phyloP scores from a whole-genome alignment of 768 basidiomycete genomes.

The Hericium alpestre region DNA sequence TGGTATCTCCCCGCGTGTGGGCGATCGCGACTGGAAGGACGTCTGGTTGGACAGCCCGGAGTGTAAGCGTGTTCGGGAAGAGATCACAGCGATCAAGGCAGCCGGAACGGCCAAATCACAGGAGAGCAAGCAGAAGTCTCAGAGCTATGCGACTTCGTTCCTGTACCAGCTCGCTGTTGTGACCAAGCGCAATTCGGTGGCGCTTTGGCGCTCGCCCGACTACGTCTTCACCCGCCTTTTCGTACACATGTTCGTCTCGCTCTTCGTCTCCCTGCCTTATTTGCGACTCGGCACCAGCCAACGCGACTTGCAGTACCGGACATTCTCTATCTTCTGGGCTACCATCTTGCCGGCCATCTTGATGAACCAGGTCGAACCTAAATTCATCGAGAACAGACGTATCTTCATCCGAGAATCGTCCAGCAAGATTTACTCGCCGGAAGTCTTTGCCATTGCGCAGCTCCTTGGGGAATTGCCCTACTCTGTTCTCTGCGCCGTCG shows the following conservation, averaged over 20 bases:
- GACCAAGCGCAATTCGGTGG: constrained; percentile 50
- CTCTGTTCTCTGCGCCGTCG: constrained; percentile 53
- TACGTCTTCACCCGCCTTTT: constrained; percentile 81
- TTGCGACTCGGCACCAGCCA: constrained; percentile 55
- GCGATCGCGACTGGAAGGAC: constrained; percentile 77
- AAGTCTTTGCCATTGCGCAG: constrained; percentile 77
- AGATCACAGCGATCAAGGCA: constrained; percentile 32
- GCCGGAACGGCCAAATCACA: neutral
- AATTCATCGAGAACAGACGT: constrained; percentile 67
- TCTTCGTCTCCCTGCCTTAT: constrained; percentile 72
- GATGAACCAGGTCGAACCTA: constrained; percentile 72
- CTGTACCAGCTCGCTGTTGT: constrained; percentile 64
- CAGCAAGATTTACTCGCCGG: constrained; percentile 77
- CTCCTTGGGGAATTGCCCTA: constrained; percentile 75
- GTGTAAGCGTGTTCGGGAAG: constrained; percentile 20
- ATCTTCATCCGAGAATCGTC: constrained; percentile 43
- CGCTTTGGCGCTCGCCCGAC: constrained; percentile 76
- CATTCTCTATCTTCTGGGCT: constrained; percentile 74
- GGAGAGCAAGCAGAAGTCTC: neutral
- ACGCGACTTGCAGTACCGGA: constrained; percentile 67
- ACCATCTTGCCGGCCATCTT: constrained; percentile 62
- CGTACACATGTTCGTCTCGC: constrained; percentile 58
- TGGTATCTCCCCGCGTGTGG: constrained; percentile 60
- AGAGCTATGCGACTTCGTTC: constrained; percentile 56
- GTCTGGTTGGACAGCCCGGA: constrained; percentile 74